Percentiles rank a stretch among this genome's conserved stretches.
Evolutionary conservation across 441 rosid species (phyloP).

Genomic region (Theobroma grandiflorum): DNA sequence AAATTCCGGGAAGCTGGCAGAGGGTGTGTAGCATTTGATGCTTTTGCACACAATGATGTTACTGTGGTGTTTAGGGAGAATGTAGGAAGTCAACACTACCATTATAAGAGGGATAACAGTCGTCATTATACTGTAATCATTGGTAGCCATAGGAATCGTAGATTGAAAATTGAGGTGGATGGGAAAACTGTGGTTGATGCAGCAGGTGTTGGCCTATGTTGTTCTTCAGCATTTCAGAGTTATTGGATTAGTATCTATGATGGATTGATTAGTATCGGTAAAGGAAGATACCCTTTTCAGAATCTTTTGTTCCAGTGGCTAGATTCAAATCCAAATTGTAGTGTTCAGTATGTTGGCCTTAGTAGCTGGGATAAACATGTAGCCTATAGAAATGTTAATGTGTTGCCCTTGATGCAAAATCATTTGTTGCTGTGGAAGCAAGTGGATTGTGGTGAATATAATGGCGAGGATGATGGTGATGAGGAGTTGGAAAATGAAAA

Average conservation of each 20-base stretch:
- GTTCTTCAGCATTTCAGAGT: conserved; percentile 85
- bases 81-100: conserved; percentile 94
- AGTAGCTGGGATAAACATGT: conserved; percentile 99
- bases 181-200: conserved; percentile 89
- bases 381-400: conserved; percentile 94
- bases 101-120: conserved; percentile 88
- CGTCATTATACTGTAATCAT: conserved; percentile 97
- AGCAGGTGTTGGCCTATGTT: conserved; percentile 79
- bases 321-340: conserved; percentile 85
- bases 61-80: conserved; percentile 97
- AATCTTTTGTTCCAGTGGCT: conserved; percentile 93
- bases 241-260: conserved; percentile 97
- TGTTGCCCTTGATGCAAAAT: conserved; percentile 81
- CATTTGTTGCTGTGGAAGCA: conserved; percentile 90
- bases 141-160: conserved; percentile 91
- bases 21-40: conserved; percentile 98
- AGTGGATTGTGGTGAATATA: conserved; percentile 67
- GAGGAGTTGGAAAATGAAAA: conserved; percentile 55
- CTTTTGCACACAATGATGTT: conserved; percentile 95
- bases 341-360: conserved; percentile 86
- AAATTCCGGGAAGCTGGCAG: conserved; percentile 93
- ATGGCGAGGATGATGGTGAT: conserved; percentile 55
- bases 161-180: conserved; percentile 92
- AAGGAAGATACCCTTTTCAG: conserved; percentile 97
- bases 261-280: conserved; percentile 90